Evolutionary conservation across 2,329 filamentous ascomycete genomes (phyloP).

Genomic region (Alternaria tenuissima): DNA sequence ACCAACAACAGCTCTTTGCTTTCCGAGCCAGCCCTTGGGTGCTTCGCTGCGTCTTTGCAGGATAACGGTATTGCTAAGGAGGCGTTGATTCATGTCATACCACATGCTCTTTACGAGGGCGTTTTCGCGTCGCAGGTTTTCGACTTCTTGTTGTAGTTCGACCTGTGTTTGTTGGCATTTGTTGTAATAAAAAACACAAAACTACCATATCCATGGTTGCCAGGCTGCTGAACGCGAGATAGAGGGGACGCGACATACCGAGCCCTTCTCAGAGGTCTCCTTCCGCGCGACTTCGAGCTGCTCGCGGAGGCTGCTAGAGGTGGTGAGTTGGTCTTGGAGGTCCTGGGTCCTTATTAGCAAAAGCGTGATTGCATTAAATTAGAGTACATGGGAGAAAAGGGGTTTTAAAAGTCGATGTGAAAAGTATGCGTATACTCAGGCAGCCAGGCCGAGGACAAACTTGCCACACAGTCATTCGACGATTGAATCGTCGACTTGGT

Average conservation of each 20-base stretch:
- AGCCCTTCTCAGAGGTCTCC: constrained; percentile 47
- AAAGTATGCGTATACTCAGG: constrained; percentile 42
- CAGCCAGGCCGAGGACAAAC: constrained; percentile 41
- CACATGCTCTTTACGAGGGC: constrained; percentile 82
- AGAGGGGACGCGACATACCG: constrained; percentile 34
- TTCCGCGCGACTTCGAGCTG: constrained; percentile 47
- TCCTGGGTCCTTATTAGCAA: constrained; percentile 39
- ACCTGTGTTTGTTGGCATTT: constrained; percentile 22
- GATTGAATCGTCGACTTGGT: constrained; percentile 18
- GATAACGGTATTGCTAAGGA: constrained; percentile 85
- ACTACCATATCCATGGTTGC: constrained; percentile 7
- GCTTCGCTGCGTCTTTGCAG: constrained; percentile 77
- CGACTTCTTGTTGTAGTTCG: constrained; percentile 59
- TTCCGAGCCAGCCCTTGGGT: constrained; percentile 84
- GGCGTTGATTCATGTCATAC: constrained; percentile 80
- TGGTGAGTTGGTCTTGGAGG: constrained; percentile 39
- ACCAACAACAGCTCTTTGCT: constrained; percentile 69
- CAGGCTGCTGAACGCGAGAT: neutral
- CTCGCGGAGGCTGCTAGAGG: constrained; percentile 35
- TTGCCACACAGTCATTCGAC: constrained; percentile 37
- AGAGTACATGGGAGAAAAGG: neutral
- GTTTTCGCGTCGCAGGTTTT: constrained; percentile 79
- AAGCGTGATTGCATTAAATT: neutral
- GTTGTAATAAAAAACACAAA: neutral
- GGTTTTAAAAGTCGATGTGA: constrained; percentile 13